phyloP scores from a whole-genome alignment of 768 basidiomycete genomes.

The Omphalotus guepiniiformis region DNA sequence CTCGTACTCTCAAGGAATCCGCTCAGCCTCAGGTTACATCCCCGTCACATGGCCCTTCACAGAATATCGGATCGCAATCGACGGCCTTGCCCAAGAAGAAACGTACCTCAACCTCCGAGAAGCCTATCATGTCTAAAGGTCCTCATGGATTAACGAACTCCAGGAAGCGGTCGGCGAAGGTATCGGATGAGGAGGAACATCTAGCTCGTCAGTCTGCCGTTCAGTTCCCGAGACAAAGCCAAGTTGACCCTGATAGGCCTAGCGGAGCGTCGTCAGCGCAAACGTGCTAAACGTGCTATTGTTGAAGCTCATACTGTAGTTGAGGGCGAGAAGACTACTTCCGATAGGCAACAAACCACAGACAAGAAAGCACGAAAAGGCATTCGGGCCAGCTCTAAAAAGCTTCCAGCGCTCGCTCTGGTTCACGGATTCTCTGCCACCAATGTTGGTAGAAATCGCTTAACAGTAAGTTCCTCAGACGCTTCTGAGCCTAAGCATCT shows the following conservation, averaged over 20 bases:
- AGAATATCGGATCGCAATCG: not conserved
- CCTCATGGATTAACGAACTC: too few species aligned
- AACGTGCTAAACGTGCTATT: conserved; percentile 54
- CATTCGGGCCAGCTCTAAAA: conserved; percentile 15
- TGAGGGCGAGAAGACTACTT: conserved; percentile 12
- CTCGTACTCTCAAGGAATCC: not conserved
- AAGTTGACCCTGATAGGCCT: conserved; percentile 42
- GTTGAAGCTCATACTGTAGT: conserved; percentile 29
- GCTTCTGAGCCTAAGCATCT: not conserved
- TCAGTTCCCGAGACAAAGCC: conserved; percentile 1
- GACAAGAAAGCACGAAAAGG: conserved; percentile 20
- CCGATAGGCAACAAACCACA: conserved; percentile 9
- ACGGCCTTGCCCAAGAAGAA: not conserved
- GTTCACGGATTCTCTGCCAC: conserved; percentile 66
- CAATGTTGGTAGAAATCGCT: conserved; percentile 56
- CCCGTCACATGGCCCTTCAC: not conserved
- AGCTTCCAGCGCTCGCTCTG: conserved; percentile 51
- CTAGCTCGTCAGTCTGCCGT: conserved; percentile 18
- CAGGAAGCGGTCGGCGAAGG: conserved; percentile 1
- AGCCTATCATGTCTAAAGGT: conserved; percentile 7
- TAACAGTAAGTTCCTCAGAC: conserved; percentile 43
- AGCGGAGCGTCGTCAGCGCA: conserved; percentile 60
- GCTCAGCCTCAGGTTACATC: not conserved
- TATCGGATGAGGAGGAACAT: conserved; percentile 17
- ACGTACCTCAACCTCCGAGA: not conserved